phyloP scores from a whole-genome alignment of 805 yeast genomes.

The Allodekkera sacchari region DNA sequence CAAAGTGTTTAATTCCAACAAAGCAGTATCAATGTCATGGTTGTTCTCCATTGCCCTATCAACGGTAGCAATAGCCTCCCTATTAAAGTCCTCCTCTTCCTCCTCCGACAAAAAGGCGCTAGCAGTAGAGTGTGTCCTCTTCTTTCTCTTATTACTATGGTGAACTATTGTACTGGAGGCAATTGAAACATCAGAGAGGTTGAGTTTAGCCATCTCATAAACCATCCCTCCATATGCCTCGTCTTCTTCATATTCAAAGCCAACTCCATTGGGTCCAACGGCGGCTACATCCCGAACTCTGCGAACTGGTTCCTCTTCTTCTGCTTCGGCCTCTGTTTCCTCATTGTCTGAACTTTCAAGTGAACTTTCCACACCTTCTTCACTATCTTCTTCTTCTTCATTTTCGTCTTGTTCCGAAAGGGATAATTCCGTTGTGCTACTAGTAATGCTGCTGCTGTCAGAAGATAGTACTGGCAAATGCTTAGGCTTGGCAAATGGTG shows the following conservation, averaged over 20 bases:
- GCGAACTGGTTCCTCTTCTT: slow-evolving; percentile 8
- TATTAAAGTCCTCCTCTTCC: slow-evolving; percentile 60
- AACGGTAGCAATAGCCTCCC: slow-evolving; percentile 90
- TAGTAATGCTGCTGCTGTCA: too few species aligned
- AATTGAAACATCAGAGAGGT: slow-evolving; percentile 46
- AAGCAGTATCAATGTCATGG: slow-evolving; percentile 89
- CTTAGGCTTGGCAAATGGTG: too few species aligned
- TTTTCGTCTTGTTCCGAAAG: too few species aligned
- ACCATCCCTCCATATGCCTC: slow-evolving; percentile 39
- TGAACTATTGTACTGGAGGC: slow-evolving; percentile 36
- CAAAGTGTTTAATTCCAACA: slow-evolving; percentile 84
- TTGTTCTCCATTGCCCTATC: slow-evolving; percentile 86
- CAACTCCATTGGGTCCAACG: slow-evolving; percentile 44
- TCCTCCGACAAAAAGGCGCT: slow-evolving; percentile 31
- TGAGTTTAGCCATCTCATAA: slow-evolving; percentile 34
- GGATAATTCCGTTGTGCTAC: too few species aligned
- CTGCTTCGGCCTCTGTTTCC: slow-evolving; percentile 13
- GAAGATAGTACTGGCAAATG: too few species aligned
- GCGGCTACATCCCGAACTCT: slow-evolving; percentile 18
- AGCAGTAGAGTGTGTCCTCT: slow-evolving; percentile 28
- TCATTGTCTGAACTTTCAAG: slow-evolving; percentile 15
- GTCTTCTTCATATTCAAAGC: slow-evolving; percentile 41
- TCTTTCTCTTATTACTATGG: slow-evolving; percentile 27
- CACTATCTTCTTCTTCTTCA: slow-evolving; percentile 13
- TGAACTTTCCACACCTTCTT: slow-evolving; percentile 7